These are phyloP conservation scores for Penicillium fuscoglaucum DNA, from an alignment of 2,329 filamentous ascomycete genomes.

Conservation along the genomic window DNA sequence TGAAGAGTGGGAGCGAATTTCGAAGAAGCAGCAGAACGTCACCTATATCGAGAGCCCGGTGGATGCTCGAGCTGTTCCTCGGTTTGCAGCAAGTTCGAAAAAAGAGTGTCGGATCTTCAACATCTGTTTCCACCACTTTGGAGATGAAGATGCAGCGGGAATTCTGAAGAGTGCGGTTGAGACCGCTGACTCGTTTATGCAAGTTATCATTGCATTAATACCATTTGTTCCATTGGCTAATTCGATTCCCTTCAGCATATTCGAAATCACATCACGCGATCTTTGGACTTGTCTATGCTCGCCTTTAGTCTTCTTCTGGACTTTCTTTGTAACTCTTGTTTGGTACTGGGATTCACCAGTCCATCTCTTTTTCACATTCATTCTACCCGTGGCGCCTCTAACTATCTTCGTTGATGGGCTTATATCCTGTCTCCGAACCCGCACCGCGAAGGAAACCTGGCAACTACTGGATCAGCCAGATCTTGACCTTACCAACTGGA, in stretches of 20 bases:
- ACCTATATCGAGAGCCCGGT: constrained; percentile 62
- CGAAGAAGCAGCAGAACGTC: constrained; percentile 56
- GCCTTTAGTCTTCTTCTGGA: constrained; percentile 32
- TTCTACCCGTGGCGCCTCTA: constrained; percentile 66
- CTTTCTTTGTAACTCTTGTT: constrained; percentile 26
- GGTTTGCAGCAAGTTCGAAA: constrained; percentile 48
- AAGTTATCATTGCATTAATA: constrained; percentile 1
- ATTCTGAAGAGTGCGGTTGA: constrained; percentile 57
- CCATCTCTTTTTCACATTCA: constrained; percentile 66
- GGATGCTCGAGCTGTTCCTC: constrained; percentile 53
- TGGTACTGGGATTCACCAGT: constrained; percentile 50
- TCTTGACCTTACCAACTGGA: constrained; percentile 17
- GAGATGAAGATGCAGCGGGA: constrained; percentile 59
- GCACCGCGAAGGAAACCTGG: constrained; percentile 66
- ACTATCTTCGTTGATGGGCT: constrained; percentile 69
- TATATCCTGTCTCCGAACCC: constrained; percentile 66
- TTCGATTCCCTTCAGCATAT: constrained; percentile 11
- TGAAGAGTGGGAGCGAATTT: constrained; percentile 58
- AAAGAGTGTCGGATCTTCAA: constrained; percentile 70
- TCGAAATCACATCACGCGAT: constrained; percentile 16
- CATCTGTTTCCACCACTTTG: constrained; percentile 75
- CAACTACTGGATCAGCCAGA: constrained; percentile 50
- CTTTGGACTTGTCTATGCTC: constrained; percentile 25
- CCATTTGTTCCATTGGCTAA: not conserved
- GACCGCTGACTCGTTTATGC: constrained; percentile 29